Percentiles rank a stretch among this genome's conserved stretches.
These are phyloP conservation scores for Daphne laureola DNA, from an alignment of 441 rosid genomes.

Conservation along the genomic window DNA sequence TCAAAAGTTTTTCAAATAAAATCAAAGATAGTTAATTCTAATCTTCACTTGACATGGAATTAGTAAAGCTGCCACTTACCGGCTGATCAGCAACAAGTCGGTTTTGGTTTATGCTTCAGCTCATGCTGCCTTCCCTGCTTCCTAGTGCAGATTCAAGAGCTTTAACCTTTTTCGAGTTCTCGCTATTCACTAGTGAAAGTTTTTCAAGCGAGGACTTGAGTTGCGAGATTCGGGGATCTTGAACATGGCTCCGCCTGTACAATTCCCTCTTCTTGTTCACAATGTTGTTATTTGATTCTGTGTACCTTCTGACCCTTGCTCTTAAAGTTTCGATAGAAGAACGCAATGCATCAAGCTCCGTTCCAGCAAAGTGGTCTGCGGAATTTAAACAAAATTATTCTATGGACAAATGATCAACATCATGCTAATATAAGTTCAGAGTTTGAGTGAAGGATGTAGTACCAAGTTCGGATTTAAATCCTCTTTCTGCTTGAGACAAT, in stretches of 20 bases:
- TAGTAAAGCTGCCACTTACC: too few species aligned
- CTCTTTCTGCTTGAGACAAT: slow-evolving; percentile 76
- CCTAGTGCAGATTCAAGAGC: slow-evolving; percentile 61
- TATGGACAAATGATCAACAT: not conserved
- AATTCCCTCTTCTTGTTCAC: slow-evolving; percentile 27
- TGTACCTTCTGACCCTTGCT: slow-evolving; percentile 53
- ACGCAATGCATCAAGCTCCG: slow-evolving; percentile 70
- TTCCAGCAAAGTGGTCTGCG: slow-evolving; percentile 62
- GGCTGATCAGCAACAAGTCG: too few species aligned
- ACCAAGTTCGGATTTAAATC: slow-evolving; percentile 87
- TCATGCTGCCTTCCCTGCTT: slow-evolving; percentile 33
- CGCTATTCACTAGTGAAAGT: slow-evolving; percentile 70
- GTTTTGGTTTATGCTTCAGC: slow-evolving; percentile 3
- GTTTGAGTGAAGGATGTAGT: slow-evolving; percentile 17
- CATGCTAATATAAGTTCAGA: not conserved
- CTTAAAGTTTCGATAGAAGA: slow-evolving; percentile 58
- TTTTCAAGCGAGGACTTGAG: slow-evolving; percentile 62
- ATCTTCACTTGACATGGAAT: too few species aligned
- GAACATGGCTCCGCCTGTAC: slow-evolving; percentile 26
- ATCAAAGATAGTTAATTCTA: too few species aligned
- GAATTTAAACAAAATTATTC: slow-evolving; percentile 9
- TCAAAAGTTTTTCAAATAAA: too few species aligned
- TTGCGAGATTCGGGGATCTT: slow-evolving; percentile 57
- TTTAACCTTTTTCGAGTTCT: slow-evolving; percentile 61
- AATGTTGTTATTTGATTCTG: slow-evolving; percentile 27